Percentiles rank a stretch among this genome's conserved stretches.
Conservation (phyloP, 371 early-diverging fungal species). For the Circinella minor region DNA sequence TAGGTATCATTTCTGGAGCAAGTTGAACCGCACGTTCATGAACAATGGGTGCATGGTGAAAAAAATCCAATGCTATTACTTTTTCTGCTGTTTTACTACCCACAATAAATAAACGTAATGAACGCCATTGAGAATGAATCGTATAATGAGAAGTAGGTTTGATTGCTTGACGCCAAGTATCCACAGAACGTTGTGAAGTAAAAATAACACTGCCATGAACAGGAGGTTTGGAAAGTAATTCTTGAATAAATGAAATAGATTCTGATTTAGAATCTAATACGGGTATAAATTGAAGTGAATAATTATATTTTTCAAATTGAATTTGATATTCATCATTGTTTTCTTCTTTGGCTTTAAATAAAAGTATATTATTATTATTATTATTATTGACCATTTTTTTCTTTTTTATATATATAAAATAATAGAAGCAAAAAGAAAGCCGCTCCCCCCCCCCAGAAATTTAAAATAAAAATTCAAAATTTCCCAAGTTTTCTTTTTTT, state of each 20-base stretch:
- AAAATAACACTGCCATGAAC: conserved; percentile 29
- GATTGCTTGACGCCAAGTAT: conserved; percentile 23
- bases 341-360: not conserved
- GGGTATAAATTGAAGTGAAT: conserved; percentile 37
- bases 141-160: not conserved
- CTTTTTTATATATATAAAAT: no score
- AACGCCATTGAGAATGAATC: conserved; percentile 25
- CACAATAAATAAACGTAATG: conserved; percentile 47
- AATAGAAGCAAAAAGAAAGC: no score
- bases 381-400: no score
- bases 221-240: conserved; percentile 27
- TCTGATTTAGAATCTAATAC: conserved; percentile 34
- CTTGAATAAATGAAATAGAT: conserved; percentile 19
- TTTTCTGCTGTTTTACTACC: conserved; percentile 52
- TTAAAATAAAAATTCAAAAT: no score
- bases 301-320: conserved; percentile 15
- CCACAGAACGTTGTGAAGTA: conserved; percentile 48
- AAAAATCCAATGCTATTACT: conserved; percentile 30
- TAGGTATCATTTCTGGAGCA: conserved; percentile 29
- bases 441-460: no score
- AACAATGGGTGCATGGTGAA: conserved; percentile 17
- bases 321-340: conserved; percentile 29
- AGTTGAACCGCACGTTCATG: conserved; percentile 52
- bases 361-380: not conserved
- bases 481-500: no score